Evolutionary conservation across 805 yeast genomes (phyloP).

Genomic region (Yueomyces sinensis): DNA sequence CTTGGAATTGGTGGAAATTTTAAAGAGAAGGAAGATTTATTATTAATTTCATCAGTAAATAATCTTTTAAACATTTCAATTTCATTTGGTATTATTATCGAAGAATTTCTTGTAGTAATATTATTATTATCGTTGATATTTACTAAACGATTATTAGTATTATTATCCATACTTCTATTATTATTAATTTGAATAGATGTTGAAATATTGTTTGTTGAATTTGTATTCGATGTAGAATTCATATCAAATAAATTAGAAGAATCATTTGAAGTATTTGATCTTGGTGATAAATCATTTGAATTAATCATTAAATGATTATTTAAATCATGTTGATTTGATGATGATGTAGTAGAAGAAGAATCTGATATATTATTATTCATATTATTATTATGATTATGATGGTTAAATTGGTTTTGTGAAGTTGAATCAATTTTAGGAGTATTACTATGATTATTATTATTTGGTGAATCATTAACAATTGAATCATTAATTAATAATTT

Average conservation of each 20-base stretch:
- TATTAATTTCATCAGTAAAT: background rate
- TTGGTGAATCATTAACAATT: background rate
- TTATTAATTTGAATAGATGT: background rate
- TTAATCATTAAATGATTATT: background rate
- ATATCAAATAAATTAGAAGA: background rate
- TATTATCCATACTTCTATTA: background rate
- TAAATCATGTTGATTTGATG: background rate
- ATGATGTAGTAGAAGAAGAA: background rate
- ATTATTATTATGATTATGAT: too few relatives aligned
- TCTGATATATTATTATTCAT: too few relatives aligned
- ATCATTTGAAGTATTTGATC: too few relatives aligned
- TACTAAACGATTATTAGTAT: background rate
- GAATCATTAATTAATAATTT: conserved; percentile 21
- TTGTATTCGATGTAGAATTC: background rate
- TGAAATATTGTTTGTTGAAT: background rate
- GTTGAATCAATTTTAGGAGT: background rate
- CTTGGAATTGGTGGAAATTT: conserved; percentile 27
- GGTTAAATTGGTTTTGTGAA: too few relatives aligned
- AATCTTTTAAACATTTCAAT: background rate
- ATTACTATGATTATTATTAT: background rate
- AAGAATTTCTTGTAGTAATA: background rate
- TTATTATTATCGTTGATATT: background rate
- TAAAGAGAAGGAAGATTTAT: conserved; percentile 7
- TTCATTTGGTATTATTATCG: background rate
- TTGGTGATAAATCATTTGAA: background rate